These are phyloP conservation scores for Fusarium proliferatum DNA, from an alignment of 2,329 filamentous ascomycete genomes.

Conservation along the genomic window DNA sequence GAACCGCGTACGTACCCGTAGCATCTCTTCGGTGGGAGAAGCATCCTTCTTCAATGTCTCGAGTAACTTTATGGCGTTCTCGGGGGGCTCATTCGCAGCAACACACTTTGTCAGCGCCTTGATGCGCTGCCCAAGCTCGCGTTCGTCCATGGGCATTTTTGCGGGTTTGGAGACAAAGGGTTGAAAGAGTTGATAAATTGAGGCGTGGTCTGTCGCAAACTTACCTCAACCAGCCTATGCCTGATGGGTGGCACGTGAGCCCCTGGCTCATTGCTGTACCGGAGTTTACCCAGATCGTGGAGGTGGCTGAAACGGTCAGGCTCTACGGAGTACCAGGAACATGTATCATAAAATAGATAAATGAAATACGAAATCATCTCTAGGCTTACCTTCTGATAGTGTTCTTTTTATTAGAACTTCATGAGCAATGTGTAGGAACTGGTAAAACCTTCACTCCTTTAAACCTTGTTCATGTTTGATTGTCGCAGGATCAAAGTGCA, in stretches of 20 bases:
- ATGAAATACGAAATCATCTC: background rate
- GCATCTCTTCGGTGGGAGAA: slow-evolving; percentile 85
- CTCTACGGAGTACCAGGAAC: background rate
- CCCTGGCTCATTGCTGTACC: background rate
- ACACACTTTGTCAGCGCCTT: slow-evolving; percentile 85
- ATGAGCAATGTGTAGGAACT: background rate
- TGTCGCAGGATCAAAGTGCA: background rate
- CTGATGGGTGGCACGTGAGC: slow-evolving; percentile 36
- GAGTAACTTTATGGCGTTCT: slow-evolving; percentile 78
- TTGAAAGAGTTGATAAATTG: slow-evolving; percentile 15
- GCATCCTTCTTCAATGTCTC: slow-evolving; percentile 83
- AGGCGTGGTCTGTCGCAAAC: slow-evolving; percentile 10
- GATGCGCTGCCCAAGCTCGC: slow-evolving; percentile 81
- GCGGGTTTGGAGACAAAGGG: background rate
- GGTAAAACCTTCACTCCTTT: background rate
- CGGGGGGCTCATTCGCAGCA: slow-evolving; percentile 76
- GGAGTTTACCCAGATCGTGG: slow-evolving; percentile 29
- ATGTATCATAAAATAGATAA: background rate
- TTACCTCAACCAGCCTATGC: slow-evolving; percentile 21
- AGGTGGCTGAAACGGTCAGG: background rate
- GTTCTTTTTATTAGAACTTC: background rate
- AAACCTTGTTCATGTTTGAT: background rate
- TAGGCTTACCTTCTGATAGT: background rate
- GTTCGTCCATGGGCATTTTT: slow-evolving; percentile 73
- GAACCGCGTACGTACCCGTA: slow-evolving; percentile 73